A percentile compares a stretch with the other conserved stretches of the same genome.
These are phyloP conservation scores for Venturia effusa DNA, from an alignment of 2,329 filamentous ascomycete genomes.

Conservation along the genomic window DNA sequence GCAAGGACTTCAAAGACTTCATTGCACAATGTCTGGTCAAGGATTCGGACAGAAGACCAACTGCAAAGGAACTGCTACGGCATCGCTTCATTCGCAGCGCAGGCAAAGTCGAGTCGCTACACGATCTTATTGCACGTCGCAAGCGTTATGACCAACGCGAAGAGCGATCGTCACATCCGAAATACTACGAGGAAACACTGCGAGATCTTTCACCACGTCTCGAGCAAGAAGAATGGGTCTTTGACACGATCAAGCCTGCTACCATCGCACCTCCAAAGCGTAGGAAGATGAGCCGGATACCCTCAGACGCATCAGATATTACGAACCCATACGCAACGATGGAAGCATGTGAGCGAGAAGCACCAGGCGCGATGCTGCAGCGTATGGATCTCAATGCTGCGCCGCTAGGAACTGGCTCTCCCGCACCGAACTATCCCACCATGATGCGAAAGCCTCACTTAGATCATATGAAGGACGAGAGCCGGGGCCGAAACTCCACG, in stretches of 20 bases:
- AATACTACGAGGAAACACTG: conserved; percentile 91
- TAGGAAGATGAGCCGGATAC: conserved; percentile 36
- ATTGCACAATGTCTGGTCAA: conserved; percentile 84
- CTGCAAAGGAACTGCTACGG: conserved; percentile 75
- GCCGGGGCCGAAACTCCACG: not conserved
- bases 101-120: conserved; percentile 76
- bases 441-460: conserved; percentile 16
- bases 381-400: conserved; percentile 33
- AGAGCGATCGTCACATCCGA: conserved; percentile 54
- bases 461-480: conserved; percentile 14
- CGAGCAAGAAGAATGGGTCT: conserved; percentile 83
- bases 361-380: conserved; percentile 21
- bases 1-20: conserved; percentile 89
- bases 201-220: conserved; percentile 31
- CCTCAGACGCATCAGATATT: conserved; percentile 21
- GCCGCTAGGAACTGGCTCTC: conserved; percentile 28
- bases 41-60: conserved; percentile 73
- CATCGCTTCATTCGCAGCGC: conserved; percentile 83
- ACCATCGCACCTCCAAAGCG: conserved; percentile 24
- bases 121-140: conserved; percentile 75
- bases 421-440: conserved; percentile 24
- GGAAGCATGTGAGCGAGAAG: conserved; percentile 3
- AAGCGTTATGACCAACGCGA: conserved; percentile 72
- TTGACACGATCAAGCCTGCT: conserved; percentile 72
- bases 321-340: conserved; percentile 12